Base-by-base conservation (phyloP, 2,329 filamentous ascomycete species). In the Paraconiothyrium sp. region DNA sequence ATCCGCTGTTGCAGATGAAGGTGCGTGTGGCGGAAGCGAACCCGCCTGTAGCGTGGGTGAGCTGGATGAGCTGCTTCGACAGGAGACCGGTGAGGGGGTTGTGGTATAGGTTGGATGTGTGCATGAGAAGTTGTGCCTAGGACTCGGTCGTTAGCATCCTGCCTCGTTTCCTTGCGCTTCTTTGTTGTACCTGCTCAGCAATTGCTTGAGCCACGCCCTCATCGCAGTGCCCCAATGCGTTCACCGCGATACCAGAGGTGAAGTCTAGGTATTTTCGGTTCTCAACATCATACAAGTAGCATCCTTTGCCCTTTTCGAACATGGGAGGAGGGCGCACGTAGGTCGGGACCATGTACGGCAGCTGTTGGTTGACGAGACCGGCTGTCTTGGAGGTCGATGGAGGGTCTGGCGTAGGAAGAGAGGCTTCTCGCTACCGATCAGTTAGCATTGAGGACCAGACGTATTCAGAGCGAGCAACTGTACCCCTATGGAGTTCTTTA, bases 71-170 rank as follows among this genome's bases (percentile, higher is more conserved):
- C 27, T 93, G 84, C 78, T 95, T 90, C 65, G 93, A 97, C 56
- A 99, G 88, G 2, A 90, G 89, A 35, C 94, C 94, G 1, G 92
- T 97, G 92, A 95, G 97, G 1, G 91, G 90, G 81, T 98, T 99
- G 81, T 97, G 92, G 85, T 98, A 99, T 22, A 99, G 87, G 79
- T 99, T 99, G 11, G 93, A 97, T 50, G 92, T 91, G 80, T 99
- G 95, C 59, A 97, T 86, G 54, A 99, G 87, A 8, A 89, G 93
- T 73, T 90, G 79, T 11, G 82, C 78, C 75, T 84, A 68, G 34
- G 49, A 6, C n/a, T 58, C 48, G 4, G 16, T 13, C 34, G 61
- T 76, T 37, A 75, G 67, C 44, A 27, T 14, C n/a, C 16, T 49
- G 20, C 34, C 22, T 35, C 20, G 7, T 47, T 13, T 24, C 16